Conservation (phyloP, 1,284 basidiomycete genomes). For the Rhodotorula sp. region DNA sequence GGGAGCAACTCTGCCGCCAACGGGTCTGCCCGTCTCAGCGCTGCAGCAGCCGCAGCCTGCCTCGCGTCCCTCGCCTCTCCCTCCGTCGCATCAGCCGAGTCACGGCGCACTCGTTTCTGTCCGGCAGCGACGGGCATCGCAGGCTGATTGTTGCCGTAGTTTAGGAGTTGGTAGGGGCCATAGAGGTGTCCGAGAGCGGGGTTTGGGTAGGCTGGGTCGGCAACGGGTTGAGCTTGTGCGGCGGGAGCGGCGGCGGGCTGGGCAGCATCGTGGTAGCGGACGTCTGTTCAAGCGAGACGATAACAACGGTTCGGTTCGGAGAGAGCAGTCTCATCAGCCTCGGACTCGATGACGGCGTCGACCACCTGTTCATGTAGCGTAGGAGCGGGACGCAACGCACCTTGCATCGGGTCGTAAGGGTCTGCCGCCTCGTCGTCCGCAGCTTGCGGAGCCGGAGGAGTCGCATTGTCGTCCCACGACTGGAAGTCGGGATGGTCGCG, state of each 20-base stretch:
- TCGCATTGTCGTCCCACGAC: conserved; percentile 6
- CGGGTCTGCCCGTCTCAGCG: no score
- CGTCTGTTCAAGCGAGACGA: neutral
- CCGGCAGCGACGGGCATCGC: no score
- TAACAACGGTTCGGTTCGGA: neutral
- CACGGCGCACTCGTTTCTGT: no score
- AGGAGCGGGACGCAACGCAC: neutral
- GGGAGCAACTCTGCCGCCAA: no score
- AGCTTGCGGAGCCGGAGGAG: neutral
- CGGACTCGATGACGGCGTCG: neutral
- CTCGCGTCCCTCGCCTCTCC: no score
- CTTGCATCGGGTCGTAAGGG: conserved; percentile 15
- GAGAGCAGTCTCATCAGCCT: neutral
- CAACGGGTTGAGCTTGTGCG: neutral
- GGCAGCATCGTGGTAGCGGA: neutral
- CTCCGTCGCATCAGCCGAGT: no score
- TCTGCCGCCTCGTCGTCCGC: neutral
- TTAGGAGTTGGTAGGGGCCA: neutral
- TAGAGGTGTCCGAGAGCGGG: neutral
- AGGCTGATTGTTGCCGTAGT: no score
- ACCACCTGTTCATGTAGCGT: no score
- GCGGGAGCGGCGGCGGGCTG: neutral
- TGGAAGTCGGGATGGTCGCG: conserved; percentile 12
- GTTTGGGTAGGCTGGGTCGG: conserved; percentile 12
- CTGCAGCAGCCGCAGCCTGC: no score